These are phyloP conservation scores for Solanum tacnaense DNA, from an alignment of 257 asterid genomes.

Conservation along the genomic window DNA sequence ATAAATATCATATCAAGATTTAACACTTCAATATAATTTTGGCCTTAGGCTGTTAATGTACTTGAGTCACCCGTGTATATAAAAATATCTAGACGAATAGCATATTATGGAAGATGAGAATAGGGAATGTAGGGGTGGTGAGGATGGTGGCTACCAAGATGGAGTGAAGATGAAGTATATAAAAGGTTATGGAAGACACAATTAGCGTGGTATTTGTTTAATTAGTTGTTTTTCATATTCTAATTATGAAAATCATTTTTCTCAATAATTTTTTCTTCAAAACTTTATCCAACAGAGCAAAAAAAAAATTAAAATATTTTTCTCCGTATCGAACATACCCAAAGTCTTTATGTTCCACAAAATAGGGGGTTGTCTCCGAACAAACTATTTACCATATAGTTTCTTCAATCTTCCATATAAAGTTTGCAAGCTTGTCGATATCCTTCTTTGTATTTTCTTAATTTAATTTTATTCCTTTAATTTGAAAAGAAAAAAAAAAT, in stretches of 20 bases:
- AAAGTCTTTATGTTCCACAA: background rate
- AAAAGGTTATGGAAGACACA: background rate
- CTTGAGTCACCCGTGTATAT: background rate
- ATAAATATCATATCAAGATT: too few species aligned
- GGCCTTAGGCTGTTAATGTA: background rate
- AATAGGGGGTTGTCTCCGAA: background rate
- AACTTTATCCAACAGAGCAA: too few species aligned
- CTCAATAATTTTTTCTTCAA: rapidly evolving
- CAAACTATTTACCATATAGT: background rate
- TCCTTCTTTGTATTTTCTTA: background rate
- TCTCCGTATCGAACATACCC: background rate
- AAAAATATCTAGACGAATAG: too few species aligned
- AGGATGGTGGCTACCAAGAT: background rate
- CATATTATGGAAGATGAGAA: too few species aligned
- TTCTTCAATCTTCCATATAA: background rate
- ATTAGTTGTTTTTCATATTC: too few species aligned
- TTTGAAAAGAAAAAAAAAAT: background rate
- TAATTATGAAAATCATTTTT: too few species aligned
- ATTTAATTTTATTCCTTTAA: background rate
- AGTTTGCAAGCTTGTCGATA: background rate
- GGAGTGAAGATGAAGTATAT: background rate
- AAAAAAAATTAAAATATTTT: too few species aligned
- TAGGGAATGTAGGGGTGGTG: background rate
- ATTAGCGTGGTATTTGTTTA: too few species aligned
- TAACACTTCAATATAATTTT: background rate